Evolutionary conservation across 148 eudicot species (phyloP).

Genomic region (Fallopia convolvulus): DNA sequence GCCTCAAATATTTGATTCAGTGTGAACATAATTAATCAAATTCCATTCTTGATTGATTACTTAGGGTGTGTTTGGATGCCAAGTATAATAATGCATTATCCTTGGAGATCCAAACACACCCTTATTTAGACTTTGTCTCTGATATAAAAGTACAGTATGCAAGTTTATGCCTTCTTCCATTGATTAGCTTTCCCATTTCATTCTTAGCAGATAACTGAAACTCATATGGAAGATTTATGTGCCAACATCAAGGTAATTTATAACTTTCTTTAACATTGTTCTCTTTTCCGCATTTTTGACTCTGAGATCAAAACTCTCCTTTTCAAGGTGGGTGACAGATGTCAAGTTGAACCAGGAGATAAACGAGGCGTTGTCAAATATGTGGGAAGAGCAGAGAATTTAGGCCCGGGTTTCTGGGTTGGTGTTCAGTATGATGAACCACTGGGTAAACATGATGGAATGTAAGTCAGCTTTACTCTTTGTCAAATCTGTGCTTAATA

Average conservation of each 20-base stretch:
- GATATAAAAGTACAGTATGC: neutral
- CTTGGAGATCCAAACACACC: too few relatives aligned
- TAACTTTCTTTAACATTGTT: neutral
- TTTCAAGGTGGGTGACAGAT: slow-evolving; percentile 85
- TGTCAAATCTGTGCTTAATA: too few relatives aligned
- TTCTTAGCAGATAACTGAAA: slow-evolving; percentile 43
- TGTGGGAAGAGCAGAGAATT: slow-evolving; percentile 78
- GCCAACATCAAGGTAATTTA: slow-evolving; percentile 69
- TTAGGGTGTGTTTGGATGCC: too few relatives aligned
- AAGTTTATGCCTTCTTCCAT: neutral
- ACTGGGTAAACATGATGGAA: slow-evolving; percentile 90
- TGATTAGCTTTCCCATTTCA: neutral
- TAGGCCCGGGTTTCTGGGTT: slow-evolving; percentile 89
- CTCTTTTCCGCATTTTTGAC: neutral
- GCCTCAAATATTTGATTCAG: neutral
- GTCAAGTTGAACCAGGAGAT: slow-evolving; percentile 93
- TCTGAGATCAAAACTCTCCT: neutral
- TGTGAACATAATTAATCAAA: neutral
- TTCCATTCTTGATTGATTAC: neutral
- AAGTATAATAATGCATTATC: too few relatives aligned
- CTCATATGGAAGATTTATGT: slow-evolving; percentile 67
- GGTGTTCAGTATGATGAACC: slow-evolving; percentile 97
- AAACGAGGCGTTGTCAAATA: slow-evolving; percentile 85
- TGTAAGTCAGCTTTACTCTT: slow-evolving; percentile 34
- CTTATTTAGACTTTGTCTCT: neutral